Base-by-base conservation (phyloP, 2,329 filamentous ascomycete genomes). In the Fusarium phyllophilum region DNA sequence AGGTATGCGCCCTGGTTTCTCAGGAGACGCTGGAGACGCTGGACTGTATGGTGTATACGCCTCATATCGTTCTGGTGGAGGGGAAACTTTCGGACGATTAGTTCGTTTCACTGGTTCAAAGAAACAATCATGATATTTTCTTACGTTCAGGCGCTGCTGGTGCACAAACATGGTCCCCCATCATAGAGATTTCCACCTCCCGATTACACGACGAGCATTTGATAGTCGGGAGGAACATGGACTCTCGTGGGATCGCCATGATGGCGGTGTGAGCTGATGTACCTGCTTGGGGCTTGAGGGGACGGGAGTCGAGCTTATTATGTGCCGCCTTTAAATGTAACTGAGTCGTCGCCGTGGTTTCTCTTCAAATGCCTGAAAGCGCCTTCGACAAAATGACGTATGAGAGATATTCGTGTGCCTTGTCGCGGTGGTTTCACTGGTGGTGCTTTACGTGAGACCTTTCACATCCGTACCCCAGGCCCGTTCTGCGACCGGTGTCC, bases 151-250 rank as follows among this genome's bases (percentile, higher is more conserved):
- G 83, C 82, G 85, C 84, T 83, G 85, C 79, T 68, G 84, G 79
- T 66, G 82, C 82, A 82, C 95, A 97, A 70, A 94, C 81, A 85
- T 97, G 95, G 71, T 97, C 94, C 70, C 94, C 94, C 92, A 97
- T 93, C 81, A 91, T 86, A 45, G 93, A 92, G 76, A 97, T 96
- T 79, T 95, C 92, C 68, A 97, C 93, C 78, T 95, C 90, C 45
- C 85, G 83, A 45, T 90, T 89, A 81, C 94, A 97, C 84, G 88
- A 91, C 60, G 94, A 97, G 83, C 94, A 97, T 87, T 96, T 97
- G 83, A 97, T 93, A 31, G 91, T 91, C 79, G 94, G 94, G 85
- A 96, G 86, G 74, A 95, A 90, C 82, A 89, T 88, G 81, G 90
- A 92, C 81, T 90, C 88, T 79, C 91, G 87, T 77, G 86, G 86